phyloP scores from a whole-genome alignment of 495 filamentous ascomycete genomes.

The Penicillium diatomitis region DNA sequence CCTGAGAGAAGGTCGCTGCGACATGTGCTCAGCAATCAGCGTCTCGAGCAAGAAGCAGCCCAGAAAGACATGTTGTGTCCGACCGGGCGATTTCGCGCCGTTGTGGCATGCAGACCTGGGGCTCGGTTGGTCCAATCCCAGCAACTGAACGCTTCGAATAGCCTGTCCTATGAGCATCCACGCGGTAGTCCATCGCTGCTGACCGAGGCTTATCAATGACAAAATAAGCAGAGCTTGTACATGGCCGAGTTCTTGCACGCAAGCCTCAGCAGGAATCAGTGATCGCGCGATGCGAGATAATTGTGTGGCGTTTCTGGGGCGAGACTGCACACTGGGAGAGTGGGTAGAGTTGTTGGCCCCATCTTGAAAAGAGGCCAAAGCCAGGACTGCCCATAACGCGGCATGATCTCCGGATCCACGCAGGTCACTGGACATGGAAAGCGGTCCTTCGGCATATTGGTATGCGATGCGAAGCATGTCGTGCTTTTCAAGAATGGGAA shows the following conservation, averaged over 20 bases:
- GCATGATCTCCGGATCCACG: conserved; percentile 46
- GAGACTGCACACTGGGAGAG: conserved; percentile 9
- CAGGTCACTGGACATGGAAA: conserved; percentile 14
- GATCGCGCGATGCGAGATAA: conserved; percentile 46
- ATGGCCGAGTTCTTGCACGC: conserved; percentile 46
- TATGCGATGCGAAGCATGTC: conserved; percentile 46
- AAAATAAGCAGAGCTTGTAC: conserved; percentile 55
- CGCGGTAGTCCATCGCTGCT: conserved; percentile 41
- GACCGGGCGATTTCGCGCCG: conserved; percentile 10
- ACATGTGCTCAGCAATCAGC: conserved; percentile 44
- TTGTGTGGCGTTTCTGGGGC: conserved; percentile 16
- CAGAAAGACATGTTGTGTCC: conserved; percentile 44
- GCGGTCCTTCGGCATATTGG: conserved; percentile 33
- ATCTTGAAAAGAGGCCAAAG: conserved; percentile 42
- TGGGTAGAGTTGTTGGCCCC: conserved; percentile 34
- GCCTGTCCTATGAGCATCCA: conserved; percentile 56
- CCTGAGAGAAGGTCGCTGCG: conserved; percentile 42
- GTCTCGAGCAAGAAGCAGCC: conserved; percentile 60
- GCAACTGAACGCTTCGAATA: conserved; percentile 42
- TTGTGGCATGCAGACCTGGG: conserved; percentile 1
- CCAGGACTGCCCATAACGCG: conserved; percentile 53
- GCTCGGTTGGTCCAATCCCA: conserved; percentile 28
- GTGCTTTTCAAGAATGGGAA: conserved; percentile 64
- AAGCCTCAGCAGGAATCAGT: conserved; percentile 48
- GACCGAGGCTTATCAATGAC: conserved; percentile 48